Evolutionary conservation across 2,329 filamentous ascomycete species (phyloP), one percentile per base, ranked within the genome.

Genomic region (Ophiostoma novo-ulmi): DNA sequence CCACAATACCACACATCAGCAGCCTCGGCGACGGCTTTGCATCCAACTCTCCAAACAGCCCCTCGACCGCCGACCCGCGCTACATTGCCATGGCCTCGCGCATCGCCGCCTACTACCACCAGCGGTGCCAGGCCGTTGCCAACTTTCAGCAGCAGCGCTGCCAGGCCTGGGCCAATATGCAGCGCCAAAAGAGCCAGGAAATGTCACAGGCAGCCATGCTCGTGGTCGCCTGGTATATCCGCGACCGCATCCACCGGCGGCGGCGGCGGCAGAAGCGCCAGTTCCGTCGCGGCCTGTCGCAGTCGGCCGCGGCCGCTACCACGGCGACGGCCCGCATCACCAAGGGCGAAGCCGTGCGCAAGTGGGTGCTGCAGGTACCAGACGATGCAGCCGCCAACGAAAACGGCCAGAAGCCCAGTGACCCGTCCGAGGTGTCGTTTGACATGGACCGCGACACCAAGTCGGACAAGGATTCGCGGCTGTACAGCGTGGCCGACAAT

Each of bases 161-260:
- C 74, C 81, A 83, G 77, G 80, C 80, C 7, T 84, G 82, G 82
- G 82, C 82, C 70, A 80, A 77, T 73, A 77, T 80, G 75, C 81
- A 84, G 75, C 79, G 81, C 61, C 80, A 82, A 74, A 81, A 82
- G 75, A 82, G 80, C 73, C 82, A 83, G 75, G 82, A 83, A 72
- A 82, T 82, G 78, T 82, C 80, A 77, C 81, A 82, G 73, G 82
- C 82, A 0, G 81, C 82, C 71, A 83, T 83, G 80, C 75, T 84
- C 31, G 80, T 84, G 4, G 81, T 84, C 41, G 82, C 82, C 14
- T 84, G 82, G 82, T 83, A 84, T 73, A 80, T 83, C 63, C 80
- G 82, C 63, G 82, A 84, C 74, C 80, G 82, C 41, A 82, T 84
- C 73, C 77, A 80, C 71, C 79, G 82, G 41, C 78, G 81, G 38